Conservation (phyloP, 148 eudicot species). For the Drosera capensis region DNA sequence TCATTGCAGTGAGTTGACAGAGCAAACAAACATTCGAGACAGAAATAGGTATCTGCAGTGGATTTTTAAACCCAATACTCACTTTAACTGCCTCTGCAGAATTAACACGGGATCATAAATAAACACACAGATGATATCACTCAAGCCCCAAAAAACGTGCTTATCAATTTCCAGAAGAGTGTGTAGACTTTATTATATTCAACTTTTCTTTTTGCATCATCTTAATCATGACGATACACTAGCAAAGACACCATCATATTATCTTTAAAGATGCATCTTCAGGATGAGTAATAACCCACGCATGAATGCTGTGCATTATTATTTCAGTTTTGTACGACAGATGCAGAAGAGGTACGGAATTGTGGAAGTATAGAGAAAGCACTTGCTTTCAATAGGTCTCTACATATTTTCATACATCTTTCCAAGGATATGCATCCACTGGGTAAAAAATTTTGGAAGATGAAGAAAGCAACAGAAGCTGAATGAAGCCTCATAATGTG, state of each 20-base stretch:
- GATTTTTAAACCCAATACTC: constrained; percentile 75
- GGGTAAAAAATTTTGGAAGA: not conserved
- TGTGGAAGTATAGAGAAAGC: no score
- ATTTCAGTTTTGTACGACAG: not conserved
- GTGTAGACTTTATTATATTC: no score
- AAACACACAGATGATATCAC: not conserved
- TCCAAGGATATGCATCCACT: not conserved
- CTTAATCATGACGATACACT: no score
- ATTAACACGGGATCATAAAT: constrained; percentile 1
- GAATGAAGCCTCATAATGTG: constrained; percentile 3
- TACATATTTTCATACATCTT: not conserved
- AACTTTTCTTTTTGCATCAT: no score
- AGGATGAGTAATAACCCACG: no score
- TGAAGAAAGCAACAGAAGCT: constrained; percentile 2
- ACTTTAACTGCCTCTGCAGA: constrained; percentile 77
- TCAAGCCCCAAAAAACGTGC: no score
- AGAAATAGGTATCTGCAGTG: constrained; percentile 75
- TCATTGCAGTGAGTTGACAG: constrained; percentile 55
- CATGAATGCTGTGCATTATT: no score
- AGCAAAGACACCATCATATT: no score
- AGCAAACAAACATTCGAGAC: constrained; percentile 59
- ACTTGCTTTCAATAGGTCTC: no score
- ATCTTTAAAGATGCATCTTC: no score
- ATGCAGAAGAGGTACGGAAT: no score
- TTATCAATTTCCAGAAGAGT: no score